phyloP scores from a whole-genome alignment of 2,329 filamentous ascomycete genomes.

The Ramichloridium luteum region DNA sequence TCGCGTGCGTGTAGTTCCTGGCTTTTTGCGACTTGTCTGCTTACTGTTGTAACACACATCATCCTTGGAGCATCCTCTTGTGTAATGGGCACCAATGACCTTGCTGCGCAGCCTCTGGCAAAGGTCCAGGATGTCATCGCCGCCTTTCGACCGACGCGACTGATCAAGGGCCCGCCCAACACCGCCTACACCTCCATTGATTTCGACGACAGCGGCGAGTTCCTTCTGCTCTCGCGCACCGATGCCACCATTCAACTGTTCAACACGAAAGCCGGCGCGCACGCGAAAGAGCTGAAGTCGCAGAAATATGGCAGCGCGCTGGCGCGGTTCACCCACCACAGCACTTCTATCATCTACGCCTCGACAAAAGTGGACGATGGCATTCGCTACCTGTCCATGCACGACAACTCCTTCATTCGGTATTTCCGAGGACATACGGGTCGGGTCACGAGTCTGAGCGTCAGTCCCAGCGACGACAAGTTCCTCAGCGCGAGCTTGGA shows the following conservation, averaged over 20 bases:
- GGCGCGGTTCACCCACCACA: slow-evolving; percentile 86
- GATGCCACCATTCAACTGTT: slow-evolving; percentile 95
- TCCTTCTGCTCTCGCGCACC: slow-evolving; percentile 78
- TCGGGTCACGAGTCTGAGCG: slow-evolving; percentile 67
- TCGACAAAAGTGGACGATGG: slow-evolving; percentile 91
- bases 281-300: slow-evolving; percentile 78
- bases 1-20: too few relatives aligned
- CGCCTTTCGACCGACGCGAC: slow-evolving; percentile 58
- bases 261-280: slow-evolving; percentile 79
- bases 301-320: slow-evolving; percentile 96
- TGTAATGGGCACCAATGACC: slow-evolving; percentile 16
- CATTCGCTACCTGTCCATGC: slow-evolving; percentile 75
- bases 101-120: slow-evolving; percentile 24
- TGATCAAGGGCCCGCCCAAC: slow-evolving; percentile 35
- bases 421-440: slow-evolving; percentile 89
- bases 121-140: slow-evolving; percentile 68
- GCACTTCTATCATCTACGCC: slow-evolving; percentile 84
- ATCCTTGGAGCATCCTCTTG: slow-evolving; percentile 3
- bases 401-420: slow-evolving; percentile 91
- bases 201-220: slow-evolving; percentile 90
- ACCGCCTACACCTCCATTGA: slow-evolving; percentile 78
- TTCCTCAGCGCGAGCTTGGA: slow-evolving; percentile 89
- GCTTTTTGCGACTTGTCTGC: too few relatives aligned
- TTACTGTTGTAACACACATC: too few relatives aligned
- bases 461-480: slow-evolving; percentile 77